Evolutionary conservation across 352 stramenopile genomes (phyloP).

Genomic region (Globisporangium ultimum): DNA sequence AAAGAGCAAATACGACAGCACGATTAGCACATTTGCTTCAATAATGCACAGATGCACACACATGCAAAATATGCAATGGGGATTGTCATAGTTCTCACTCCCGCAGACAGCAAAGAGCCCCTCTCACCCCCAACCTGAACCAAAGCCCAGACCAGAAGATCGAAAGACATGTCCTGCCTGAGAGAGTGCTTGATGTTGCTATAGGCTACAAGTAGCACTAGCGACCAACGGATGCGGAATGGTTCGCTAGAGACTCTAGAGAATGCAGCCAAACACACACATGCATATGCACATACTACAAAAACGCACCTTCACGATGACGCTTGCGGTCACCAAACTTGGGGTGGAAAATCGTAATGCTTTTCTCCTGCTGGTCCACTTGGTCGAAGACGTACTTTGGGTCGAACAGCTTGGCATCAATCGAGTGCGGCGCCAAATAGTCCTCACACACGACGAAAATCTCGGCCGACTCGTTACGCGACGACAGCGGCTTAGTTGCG

Average conservation of each 20-base stretch:
- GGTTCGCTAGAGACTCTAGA: constrained; percentile 88
- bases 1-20: constrained; percentile 5
- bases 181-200: constrained; percentile 85
- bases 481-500: constrained; percentile 98
- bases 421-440: constrained; percentile 95
- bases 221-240: constrained; percentile 60
- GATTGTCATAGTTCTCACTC: constrained; percentile 86
- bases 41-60: constrained; percentile 13
- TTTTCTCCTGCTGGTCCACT: constrained; percentile 84
- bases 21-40: constrained; percentile 6
- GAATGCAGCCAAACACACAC: constrained; percentile 68
- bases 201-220: constrained; percentile 89
- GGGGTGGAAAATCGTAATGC: constrained; percentile 97
- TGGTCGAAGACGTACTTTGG: constrained; percentile 98
- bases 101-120: constrained; percentile 49
- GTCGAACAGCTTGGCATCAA: constrained; percentile 97
- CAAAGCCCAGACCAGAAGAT: constrained; percentile 17
- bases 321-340: constrained; percentile 95
- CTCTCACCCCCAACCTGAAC: neutral
- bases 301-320: constrained; percentile 86
- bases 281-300: constrained; percentile 22
- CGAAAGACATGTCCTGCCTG: constrained; percentile 38
- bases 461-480: constrained; percentile 97
- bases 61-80: constrained; percentile 4
- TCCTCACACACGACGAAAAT: constrained; percentile 99